Evolutionary conservation across 371 early-diverging fungal species (phyloP).

Genomic region (Mortierella sp.): DNA sequence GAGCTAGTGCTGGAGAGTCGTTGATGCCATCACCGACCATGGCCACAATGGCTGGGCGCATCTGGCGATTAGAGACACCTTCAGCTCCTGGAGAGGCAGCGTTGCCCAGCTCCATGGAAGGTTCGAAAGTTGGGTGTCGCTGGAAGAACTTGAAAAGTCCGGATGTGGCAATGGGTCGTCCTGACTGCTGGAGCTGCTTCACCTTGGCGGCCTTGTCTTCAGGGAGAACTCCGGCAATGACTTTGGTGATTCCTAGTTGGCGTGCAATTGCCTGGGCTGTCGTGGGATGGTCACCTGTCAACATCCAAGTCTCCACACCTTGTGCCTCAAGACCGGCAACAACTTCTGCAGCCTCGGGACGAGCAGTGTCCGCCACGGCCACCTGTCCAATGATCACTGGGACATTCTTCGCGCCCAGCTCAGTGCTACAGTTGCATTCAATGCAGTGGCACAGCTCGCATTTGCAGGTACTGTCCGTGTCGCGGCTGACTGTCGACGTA

Average conservation of each 20-base stretch:
- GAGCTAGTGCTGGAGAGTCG: constrained; percentile 91
- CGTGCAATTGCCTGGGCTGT: constrained; percentile 70
- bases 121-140: background rate
- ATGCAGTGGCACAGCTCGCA: constrained; percentile 62
- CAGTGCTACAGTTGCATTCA: constrained; percentile 44
- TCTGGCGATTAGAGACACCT: constrained; percentile 2
- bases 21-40: constrained; percentile 93
- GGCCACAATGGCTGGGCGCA: constrained; percentile 63
- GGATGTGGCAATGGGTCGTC: constrained; percentile 14
- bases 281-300: constrained; percentile 74
- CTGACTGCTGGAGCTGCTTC: constrained; percentile 62
- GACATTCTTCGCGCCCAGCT: constrained; percentile 37
- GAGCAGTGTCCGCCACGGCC: constrained; percentile 66
- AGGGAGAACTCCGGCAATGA: constrained; percentile 69
- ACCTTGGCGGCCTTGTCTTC: constrained; percentile 76
- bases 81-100: background rate
- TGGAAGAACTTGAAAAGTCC: constrained; percentile 14
- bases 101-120: constrained; percentile 6
- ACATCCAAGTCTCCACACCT: constrained; percentile 76
- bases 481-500: constrained; percentile 21
- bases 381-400: constrained; percentile 64
- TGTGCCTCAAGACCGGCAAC: constrained; percentile 57
- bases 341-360: constrained; percentile 63
- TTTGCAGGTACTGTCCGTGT: constrained; percentile 57
- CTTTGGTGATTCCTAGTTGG: constrained; percentile 66